Evolutionary conservation across 2,329 filamentous ascomycete species (phyloP).

Genomic region (Talaromyces sp.): DNA sequence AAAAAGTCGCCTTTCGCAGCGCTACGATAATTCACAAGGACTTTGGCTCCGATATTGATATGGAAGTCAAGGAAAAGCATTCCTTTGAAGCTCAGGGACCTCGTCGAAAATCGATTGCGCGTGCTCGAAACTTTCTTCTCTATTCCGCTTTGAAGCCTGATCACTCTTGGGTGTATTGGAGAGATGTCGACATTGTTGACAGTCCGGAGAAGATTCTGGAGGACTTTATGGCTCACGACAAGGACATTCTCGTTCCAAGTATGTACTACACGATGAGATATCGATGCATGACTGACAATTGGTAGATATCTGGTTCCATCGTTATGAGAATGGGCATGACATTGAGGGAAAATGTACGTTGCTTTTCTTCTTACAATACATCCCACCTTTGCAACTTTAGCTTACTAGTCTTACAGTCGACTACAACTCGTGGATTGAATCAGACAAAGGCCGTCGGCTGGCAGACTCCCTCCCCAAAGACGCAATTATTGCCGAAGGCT

Average conservation of each 20-base stretch:
- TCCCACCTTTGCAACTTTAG: neutral
- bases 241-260: constrained; percentile 93
- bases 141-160: constrained; percentile 81
- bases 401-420: constrained; percentile 62
- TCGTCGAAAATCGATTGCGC: constrained; percentile 83
- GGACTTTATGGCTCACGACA: constrained; percentile 91
- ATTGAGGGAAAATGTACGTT: constrained; percentile 89
- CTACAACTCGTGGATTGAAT: constrained; percentile 99
- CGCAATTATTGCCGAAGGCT: constrained; percentile 86
- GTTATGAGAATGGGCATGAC: constrained; percentile 75
- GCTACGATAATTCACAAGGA: constrained; percentile 87
- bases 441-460: constrained; percentile 76
- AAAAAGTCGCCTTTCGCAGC: constrained; percentile 81
- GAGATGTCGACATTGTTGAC: constrained; percentile 94
- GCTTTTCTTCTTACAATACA: neutral
- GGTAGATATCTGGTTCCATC: constrained; percentile 93
- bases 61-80: constrained; percentile 80
- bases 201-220: constrained; percentile 84
- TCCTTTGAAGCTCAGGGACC: constrained; percentile 84
- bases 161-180: constrained; percentile 98
- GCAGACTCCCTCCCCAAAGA: constrained; percentile 73
- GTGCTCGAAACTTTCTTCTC: constrained; percentile 88
- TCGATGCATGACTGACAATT: constrained; percentile 22
- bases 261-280: constrained; percentile 43
- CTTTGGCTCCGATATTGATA: constrained; percentile 73